Evolutionary conservation across 2,329 filamentous ascomycete genomes (phyloP).

Genomic region (Cordyceps cicadae): DNA sequence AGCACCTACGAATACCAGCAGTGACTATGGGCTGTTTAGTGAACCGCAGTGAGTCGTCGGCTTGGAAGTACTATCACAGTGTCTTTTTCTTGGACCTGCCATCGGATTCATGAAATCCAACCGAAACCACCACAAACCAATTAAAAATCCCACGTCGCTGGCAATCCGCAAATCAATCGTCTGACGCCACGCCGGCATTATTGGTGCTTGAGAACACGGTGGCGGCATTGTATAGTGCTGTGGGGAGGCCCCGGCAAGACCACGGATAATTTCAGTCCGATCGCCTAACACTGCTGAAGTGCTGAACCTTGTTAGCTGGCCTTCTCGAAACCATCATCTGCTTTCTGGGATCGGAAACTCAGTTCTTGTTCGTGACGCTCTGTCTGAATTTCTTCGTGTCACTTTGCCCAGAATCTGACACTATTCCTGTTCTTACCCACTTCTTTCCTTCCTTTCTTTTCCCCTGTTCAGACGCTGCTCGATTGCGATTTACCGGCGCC

Average conservation of each 20-base stretch:
- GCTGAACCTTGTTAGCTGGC: background rate
- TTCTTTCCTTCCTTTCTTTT: background rate
- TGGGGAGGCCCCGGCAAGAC: background rate
- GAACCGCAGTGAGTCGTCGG: too few species aligned
- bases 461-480: background rate
- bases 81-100: too few species aligned
- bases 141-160: background rate
- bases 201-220: slow-evolving; percentile 12
- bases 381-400: slow-evolving; percentile 3
- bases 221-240: slow-evolving; percentile 12
- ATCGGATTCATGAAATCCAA: too few species aligned
- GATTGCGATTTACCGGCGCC: background rate
- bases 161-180: background rate
- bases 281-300: slow-evolving; percentile 3
- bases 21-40: too few species aligned
- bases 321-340: slow-evolving; percentile 7
- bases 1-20: too few species aligned
- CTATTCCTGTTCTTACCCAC: background rate
- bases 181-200: background rate
- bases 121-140: too few species aligned
- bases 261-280: slow-evolving; percentile 11
- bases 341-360: background rate
- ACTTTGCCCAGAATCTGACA: slow-evolving; percentile 4
- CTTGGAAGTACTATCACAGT: too few species aligned
- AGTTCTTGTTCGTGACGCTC: slow-evolving; percentile 12